Evolutionary conservation across 176 grass and related monocot genomes (phyloP), one percentile per base, ranked within the genome.

Genomic region (Puya raimondii): DNA sequence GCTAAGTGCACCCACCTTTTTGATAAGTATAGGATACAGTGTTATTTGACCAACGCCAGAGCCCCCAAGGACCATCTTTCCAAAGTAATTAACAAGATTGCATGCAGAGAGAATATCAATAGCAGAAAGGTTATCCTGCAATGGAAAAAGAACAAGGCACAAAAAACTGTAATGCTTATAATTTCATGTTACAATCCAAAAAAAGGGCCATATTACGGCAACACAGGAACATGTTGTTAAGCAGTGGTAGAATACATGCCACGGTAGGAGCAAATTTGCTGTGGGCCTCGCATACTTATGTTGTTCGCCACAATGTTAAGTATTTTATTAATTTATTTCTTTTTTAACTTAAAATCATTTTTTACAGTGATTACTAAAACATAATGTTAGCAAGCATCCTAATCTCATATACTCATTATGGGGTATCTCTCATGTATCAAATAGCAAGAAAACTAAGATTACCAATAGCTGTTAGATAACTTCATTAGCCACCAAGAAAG

Each of bases 11-110:
- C 53, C 9, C 47, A 91, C 92, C 88, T 96, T 96, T 79, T 50
- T 87, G 15, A 96, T 76, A 15, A 96, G 79, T 78, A 87, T 71
- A 71, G 88, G 92, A 79, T 76, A 80, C 52, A 96, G 66, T 64
- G 57, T 71, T 78, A 89, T 73, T 64, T 96, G 51, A 63, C 76
- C 88, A 64, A 87, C 76, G 3, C 79, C 88, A 42, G 88, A 85
- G 25, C 85, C 75, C 15, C 78, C 88, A 68, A 86, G 73, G 65
- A 85, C 73, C 68, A 86, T 81, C 68, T 96, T 96, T 23, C 92
- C 92, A 71, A 96, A 96, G 68, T 96, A 96, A 71, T 96, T 96
- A 42, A 96, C 76, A 65, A 96, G 54, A 76, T 91, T 88, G 65
- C 83, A 77, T 49, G 88, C 83, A 9, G 92, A 84, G 15, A 96